A percentile compares a stretch with the other conserved stretches of the same genome.
These are phyloP conservation scores for Fusarium drepaniforme DNA, from an alignment of 2,329 filamentous ascomycete species.

Conservation along the genomic window DNA sequence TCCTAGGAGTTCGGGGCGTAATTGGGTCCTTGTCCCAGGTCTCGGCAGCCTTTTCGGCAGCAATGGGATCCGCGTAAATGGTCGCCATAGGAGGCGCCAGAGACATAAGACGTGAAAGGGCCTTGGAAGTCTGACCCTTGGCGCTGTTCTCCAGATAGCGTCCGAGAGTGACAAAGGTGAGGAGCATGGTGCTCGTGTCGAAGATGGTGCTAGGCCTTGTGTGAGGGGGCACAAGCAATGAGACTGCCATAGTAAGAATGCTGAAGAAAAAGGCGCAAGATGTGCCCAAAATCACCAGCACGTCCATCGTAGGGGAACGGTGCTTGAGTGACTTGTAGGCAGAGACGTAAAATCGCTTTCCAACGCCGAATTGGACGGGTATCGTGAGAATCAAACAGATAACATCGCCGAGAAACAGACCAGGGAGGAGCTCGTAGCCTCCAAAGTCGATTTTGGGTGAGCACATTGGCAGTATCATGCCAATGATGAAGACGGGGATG, in stretches of 20 bases:
- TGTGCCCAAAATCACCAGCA: conserved; percentile 92
- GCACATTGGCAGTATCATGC: conserved; percentile 95
- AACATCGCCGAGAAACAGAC: conserved; percentile 89
- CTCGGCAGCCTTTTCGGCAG: conserved; percentile 90
- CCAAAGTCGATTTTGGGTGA: conserved; percentile 83
- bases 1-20: conserved; percentile 48
- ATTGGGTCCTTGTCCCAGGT: conserved; percentile 66
- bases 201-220: conserved; percentile 89
- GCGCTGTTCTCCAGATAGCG: conserved; percentile 94
- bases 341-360: conserved; percentile 91
- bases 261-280: conserved; percentile 98
- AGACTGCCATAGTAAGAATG: conserved; percentile 86
- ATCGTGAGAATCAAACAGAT: conserved; percentile 87
- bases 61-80: conserved; percentile 95
- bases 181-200: conserved; percentile 98
- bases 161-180: conserved; percentile 93
- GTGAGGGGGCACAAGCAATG: conserved; percentile 80
- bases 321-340: conserved; percentile 96
- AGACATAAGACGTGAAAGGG: conserved; percentile 94
- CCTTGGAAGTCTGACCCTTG: conserved; percentile 96
- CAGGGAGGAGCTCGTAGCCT: conserved; percentile 72
- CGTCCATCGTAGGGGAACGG: conserved; percentile 95
- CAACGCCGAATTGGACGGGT: conserved; percentile 96
- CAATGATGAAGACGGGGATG: conserved; percentile 89
- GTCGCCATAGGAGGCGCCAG: conserved; percentile 96